Percentiles rank a stretch among this genome's conserved stretches.
These are phyloP conservation scores for Neurospora sp. DNA, from an alignment of 495 filamentous ascomycete species.

Conservation along the genomic window DNA sequence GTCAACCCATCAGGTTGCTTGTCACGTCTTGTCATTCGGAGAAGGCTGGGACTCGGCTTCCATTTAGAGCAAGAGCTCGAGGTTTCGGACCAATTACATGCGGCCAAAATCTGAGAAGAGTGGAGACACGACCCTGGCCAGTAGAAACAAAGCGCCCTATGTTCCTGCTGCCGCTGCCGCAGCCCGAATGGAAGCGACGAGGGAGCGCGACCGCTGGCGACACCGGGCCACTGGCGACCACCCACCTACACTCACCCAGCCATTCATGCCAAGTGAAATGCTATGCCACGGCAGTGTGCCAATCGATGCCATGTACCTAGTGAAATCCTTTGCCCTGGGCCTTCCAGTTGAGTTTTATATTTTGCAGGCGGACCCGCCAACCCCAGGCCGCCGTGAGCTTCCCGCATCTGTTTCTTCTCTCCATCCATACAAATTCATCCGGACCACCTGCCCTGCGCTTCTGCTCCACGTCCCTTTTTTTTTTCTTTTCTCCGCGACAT, in stretches of 20 bases:
- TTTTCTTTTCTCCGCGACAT: background rate
- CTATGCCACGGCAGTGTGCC: background rate
- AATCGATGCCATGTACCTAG: background rate
- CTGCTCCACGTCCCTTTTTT: background rate
- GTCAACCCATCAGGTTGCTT: background rate
- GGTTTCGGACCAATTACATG: constrained; percentile 7
- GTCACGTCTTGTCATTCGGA: constrained; percentile 15
- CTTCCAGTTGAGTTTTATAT: background rate
- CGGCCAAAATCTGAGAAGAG: background rate
- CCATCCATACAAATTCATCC: background rate
- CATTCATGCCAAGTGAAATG: background rate
- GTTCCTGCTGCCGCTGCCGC: background rate
- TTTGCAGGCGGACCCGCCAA: background rate
- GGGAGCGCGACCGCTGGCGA: background rate
- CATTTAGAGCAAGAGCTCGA: constrained; percentile 7
- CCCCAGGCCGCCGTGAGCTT: background rate
- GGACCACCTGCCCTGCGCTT: background rate
- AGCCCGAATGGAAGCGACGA: background rate
- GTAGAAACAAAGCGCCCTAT: background rate
- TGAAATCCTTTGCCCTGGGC: background rate
- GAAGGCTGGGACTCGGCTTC: constrained; percentile 15
- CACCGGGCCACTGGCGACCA: background rate
- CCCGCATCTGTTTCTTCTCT: background rate
- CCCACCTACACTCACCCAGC: background rate
- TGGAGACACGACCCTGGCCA: background rate